A percentile compares a stretch with the other conserved stretches of the same genome.
phyloP scores from a whole-genome alignment of 257 asterid species.

The Primulina huaijiensis region DNA sequence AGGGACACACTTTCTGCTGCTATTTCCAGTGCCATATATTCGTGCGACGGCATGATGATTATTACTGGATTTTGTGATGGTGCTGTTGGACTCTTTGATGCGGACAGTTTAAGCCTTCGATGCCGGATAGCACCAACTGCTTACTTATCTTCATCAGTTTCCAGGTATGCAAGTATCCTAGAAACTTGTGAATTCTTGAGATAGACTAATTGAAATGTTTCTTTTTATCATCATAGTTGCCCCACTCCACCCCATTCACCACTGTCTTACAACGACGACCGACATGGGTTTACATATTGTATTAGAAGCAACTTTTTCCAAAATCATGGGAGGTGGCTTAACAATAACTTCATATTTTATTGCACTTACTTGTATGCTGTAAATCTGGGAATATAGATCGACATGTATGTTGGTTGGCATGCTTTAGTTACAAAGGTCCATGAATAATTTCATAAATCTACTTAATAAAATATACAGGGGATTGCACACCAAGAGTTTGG shows the following conservation, averaged over 20 bases:
- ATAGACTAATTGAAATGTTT: neutral
- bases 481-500: neutral
- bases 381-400: neutral
- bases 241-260: neutral
- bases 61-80: conserved; percentile 84
- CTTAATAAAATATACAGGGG: neutral
- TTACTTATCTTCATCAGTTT: conserved; percentile 59
- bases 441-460: neutral
- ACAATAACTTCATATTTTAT: too few relatives aligned
- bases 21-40: conserved; percentile 77
- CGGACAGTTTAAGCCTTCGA: conserved; percentile 62
- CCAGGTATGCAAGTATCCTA: conserved; percentile 48
- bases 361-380: neutral
- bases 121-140: conserved; percentile 78
- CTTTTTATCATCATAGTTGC: neutral
- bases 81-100: conserved; percentile 83
- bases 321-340: neutral
- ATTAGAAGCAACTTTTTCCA: neutral
- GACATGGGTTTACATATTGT: neutral
- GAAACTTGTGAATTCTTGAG: conserved; percentile 8
- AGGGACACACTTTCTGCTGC: conserved; percentile 74
- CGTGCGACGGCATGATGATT: conserved; percentile 67
- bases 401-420: neutral
- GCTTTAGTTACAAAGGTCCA: neutral
- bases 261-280: neutral